Base-by-base conservation (phyloP, 2,329 filamentous ascomycete species). In the Colletotrichum sp. region DNA sequence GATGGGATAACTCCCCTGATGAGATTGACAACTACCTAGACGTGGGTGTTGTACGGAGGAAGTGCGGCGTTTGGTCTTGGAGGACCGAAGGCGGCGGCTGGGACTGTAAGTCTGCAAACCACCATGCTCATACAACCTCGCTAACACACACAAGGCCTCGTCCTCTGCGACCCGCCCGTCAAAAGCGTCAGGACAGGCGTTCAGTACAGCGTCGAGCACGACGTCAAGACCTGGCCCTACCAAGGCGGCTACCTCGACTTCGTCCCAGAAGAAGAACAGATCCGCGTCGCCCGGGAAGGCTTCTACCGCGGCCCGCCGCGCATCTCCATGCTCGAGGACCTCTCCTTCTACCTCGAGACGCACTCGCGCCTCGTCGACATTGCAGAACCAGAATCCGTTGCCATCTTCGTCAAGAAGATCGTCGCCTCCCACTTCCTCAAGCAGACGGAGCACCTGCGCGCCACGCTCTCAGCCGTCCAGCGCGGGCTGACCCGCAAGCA, bases 181-280 rank as follows among this genome's bases (percentile, higher is more conserved):
- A 75, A 63, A 15, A 69, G 72, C 18, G 77, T 81, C 21, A 70
- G 77, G 28, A 78, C 78, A 3, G 79, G 78, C 8, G 60, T 71
- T 8, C 77, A 69, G 8, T 80, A 80, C 70, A 69, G 59, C 12
- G 67, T 71, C 4, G 52, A 68, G 4, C 69, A 72, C 44, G n/a
- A 21, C 12, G 78, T 80, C 63, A 77, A 76, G 52, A 77, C 78
- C 3, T 39, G 55, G 59, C 74, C 78, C 4, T 80, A 80, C 64
- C 78, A 81, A 49, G 78, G 79, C 24, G 80, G 80, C 39, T 81
- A 81, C 57, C 70, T 80, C 26, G 80, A 80, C 76, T 81, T 81
- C 62, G 77, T 80, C 18, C 80, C 80, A 3, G 77, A 77, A 39
- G 74, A 69, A 18, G 76, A 75, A 15, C 79, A 79, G 64, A 57